phyloP scores from a whole-genome alignment of 2,329 filamentous ascomycete genomes.

The Arthrobotrys musiformis region DNA sequence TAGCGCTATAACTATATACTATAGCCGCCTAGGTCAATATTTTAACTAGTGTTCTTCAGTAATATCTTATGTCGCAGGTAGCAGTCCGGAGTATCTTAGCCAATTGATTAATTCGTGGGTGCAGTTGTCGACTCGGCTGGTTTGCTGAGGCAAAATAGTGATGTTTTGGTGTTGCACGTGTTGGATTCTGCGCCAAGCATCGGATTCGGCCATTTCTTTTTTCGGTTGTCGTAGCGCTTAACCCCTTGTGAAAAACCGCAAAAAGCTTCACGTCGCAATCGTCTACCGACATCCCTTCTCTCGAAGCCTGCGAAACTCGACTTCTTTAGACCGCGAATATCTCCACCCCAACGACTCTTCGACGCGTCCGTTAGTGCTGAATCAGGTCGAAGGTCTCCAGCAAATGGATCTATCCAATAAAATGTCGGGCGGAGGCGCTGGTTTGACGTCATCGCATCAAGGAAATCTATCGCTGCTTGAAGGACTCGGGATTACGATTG shows the following conservation, averaged over 20 bases:
- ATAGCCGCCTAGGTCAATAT: too few relatives aligned
- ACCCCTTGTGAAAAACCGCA: slow-evolving; percentile 54
- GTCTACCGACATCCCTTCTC: slow-evolving; percentile 53
- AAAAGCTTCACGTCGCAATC: slow-evolving; percentile 55
- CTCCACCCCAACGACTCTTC: slow-evolving; percentile 39
- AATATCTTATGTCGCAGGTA: too few relatives aligned
- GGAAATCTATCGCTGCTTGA: background rate
- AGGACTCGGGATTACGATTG: background rate
- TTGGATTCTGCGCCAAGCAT: slow-evolving; percentile 26
- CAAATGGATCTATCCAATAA: slow-evolving; percentile 36
- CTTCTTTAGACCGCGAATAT: slow-evolving; percentile 49
- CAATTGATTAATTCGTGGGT: too few relatives aligned
- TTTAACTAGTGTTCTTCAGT: too few relatives aligned
- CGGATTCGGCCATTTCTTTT: slow-evolving; percentile 35
- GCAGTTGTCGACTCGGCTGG: too few relatives aligned
- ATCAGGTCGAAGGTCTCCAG: background rate
- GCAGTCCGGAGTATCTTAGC: too few relatives aligned
- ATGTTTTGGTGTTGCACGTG: slow-evolving; percentile 31
- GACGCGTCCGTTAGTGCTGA: slow-evolving; percentile 36
- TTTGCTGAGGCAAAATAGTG: too few relatives aligned
- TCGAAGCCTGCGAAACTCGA: slow-evolving; percentile 6
- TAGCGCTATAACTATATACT: too few relatives aligned
- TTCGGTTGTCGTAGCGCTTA: slow-evolving; percentile 50
- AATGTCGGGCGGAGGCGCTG: slow-evolving; percentile 47
- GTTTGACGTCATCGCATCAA: slow-evolving; percentile 46